Conservation (phyloP, 352 stramenopile species). For the Pythium aristosporum region DNA sequence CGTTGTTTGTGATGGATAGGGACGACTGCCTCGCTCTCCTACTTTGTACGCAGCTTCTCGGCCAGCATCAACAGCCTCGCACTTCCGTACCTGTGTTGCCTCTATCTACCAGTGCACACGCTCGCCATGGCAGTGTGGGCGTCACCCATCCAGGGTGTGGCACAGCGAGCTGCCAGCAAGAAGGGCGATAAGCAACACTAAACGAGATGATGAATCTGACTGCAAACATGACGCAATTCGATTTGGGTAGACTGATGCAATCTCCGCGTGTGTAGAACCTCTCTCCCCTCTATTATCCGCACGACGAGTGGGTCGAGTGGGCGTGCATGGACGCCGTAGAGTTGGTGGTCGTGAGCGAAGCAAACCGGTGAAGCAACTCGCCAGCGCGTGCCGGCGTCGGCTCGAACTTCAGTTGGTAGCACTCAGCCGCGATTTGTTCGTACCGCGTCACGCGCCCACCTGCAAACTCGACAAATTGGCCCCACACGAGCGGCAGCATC, state of each 20-base stretch:
- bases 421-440: conserved; percentile 50
- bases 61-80: conserved; percentile 53
- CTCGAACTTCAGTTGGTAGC: conserved; percentile 63
- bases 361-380: conserved; percentile 52
- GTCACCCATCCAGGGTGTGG: conserved; percentile 18
- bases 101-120: conserved; percentile 73
- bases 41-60: conserved; percentile 50
- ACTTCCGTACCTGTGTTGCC: conserved; percentile 61
- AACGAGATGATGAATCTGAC: not conserved
- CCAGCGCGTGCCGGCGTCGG: conserved; percentile 37
- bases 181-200: conserved; percentile 3
- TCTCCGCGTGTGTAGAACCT: no score
- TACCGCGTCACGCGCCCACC: conserved; percentile 40
- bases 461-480: conserved; percentile 46
- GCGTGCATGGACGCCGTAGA: conserved; percentile 16
- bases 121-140: conserved; percentile 54
- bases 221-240: not conserved
- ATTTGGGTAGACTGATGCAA: not conserved
- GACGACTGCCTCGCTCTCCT: conserved; percentile 31
- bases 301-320: conserved; percentile 16
- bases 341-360: conserved; percentile 7
- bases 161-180: not conserved
- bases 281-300: not conserved
- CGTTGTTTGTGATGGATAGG: conserved; percentile 5
- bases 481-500: conserved; percentile 55